phyloP scores from a whole-genome alignment of 331 rosid species.

The Dryas integrifolia region DNA sequence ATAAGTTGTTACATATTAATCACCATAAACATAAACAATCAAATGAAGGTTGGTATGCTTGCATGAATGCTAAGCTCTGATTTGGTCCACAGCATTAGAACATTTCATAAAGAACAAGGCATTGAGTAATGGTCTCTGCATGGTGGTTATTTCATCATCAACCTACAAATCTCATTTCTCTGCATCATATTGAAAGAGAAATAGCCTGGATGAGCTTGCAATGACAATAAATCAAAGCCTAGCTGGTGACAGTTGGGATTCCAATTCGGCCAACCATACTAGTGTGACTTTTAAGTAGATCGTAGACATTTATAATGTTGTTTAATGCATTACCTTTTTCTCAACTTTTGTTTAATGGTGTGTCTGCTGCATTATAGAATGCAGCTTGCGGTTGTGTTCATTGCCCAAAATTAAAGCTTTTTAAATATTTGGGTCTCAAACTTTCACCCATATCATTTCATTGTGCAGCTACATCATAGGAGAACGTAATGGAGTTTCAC shows the following conservation, averaged over 20 bases:
- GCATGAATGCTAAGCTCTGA: background rate
- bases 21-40: background rate
- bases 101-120: background rate
- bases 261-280: background rate
- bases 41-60: background rate
- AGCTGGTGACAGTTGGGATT: constrained; percentile 16
- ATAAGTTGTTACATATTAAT: background rate
- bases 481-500: background rate
- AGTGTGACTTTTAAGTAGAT: background rate
- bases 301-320: background rate
- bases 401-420: background rate
- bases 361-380: constrained; percentile 3
- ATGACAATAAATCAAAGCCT: background rate
- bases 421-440: no score
- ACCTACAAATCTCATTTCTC: no score
- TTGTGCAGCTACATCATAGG: background rate
- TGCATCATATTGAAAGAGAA: no score
- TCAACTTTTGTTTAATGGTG: background rate
- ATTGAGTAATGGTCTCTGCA: no score
- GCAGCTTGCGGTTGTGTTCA: background rate
- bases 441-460: no score
- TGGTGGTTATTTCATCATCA: background rate
- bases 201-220: no score
- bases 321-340: background rate
- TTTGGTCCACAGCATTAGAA: background rate